phyloP scores from a whole-genome alignment of 176 grass and related monocot genomes.

The Pharus latifolius region DNA sequence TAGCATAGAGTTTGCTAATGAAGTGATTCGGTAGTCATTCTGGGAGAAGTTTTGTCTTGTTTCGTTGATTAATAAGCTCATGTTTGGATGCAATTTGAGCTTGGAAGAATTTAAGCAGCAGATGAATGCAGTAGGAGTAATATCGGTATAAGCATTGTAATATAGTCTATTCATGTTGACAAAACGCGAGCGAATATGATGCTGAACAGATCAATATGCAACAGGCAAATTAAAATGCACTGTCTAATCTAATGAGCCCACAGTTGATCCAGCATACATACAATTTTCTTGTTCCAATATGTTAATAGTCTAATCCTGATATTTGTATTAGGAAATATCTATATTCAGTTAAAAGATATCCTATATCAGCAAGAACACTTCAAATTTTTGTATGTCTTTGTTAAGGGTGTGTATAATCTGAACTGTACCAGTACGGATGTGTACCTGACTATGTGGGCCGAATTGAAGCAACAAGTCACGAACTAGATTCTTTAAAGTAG shows the following conservation, averaged over 20 bases:
- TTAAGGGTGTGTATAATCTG: too few relatives aligned
- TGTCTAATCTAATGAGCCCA: background rate
- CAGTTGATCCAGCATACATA: background rate
- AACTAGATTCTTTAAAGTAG: too few relatives aligned
- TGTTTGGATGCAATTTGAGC: background rate
- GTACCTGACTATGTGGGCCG: too few relatives aligned
- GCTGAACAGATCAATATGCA: background rate
- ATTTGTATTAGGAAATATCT: too few relatives aligned
- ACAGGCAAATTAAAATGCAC: background rate
- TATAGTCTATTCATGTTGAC: background rate
- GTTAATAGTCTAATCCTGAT: background rate
- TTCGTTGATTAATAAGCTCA: background rate
- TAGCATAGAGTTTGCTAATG: slow-evolving; percentile 35
- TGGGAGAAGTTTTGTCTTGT: background rate
- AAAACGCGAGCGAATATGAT: background rate
- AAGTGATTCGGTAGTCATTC: background rate
- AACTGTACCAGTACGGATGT: too few relatives aligned
- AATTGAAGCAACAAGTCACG: too few relatives aligned
- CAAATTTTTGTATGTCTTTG: too few relatives aligned
- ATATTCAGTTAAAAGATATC: too few relatives aligned
- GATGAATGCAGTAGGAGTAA: background rate
- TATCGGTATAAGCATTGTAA: background rate
- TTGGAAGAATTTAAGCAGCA: slow-evolving; percentile 6
- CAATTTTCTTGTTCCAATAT: background rate
- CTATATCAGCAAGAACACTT: too few relatives aligned